These are phyloP conservation scores for Stevia rebaudiana DNA, from an alignment of 140 eudicot genomes.

Conservation along the genomic window DNA sequence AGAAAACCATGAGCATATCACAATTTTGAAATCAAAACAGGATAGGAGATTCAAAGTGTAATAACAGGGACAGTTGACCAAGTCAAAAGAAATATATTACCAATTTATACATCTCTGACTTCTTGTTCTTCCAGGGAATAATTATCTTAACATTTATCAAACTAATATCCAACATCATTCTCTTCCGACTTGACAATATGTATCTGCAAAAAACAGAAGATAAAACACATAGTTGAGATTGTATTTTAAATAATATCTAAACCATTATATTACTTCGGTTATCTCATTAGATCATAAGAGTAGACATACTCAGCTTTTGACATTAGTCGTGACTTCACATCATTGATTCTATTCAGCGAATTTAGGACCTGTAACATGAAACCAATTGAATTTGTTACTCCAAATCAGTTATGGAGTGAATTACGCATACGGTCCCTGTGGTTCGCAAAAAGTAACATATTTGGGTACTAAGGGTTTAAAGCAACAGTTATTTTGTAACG, in stretches of 20 bases:
- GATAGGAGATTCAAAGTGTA: neutral
- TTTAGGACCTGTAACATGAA: slow-evolving; percentile 53
- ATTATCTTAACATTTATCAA: slow-evolving; percentile 36
- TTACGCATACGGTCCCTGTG: too few relatives aligned
- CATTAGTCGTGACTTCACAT: slow-evolving; percentile 48
- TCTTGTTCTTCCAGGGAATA: slow-evolving; percentile 49
- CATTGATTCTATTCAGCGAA: slow-evolving; percentile 64
- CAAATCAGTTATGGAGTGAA: too few relatives aligned
- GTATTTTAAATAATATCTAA: neutral
- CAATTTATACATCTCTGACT: slow-evolving; percentile 40
- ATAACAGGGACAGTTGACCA: slow-evolving; percentile 1
- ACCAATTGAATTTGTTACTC: slow-evolving; percentile 15
- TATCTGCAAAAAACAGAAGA: slow-evolving; percentile 48
- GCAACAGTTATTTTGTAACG: too few relatives aligned
- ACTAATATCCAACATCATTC: slow-evolving; percentile 62
- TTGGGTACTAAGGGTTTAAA: too few relatives aligned
- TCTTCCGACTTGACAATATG: slow-evolving; percentile 56
- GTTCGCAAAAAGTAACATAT: too few relatives aligned
- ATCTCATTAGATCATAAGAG: slow-evolving; percentile 4
- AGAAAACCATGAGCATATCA: slow-evolving; percentile 3
- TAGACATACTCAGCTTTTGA: slow-evolving; percentile 74
- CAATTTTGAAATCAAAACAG: neutral
- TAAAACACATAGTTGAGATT: slow-evolving; percentile 4
- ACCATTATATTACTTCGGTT: neutral
- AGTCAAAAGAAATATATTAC: slow-evolving; percentile 32